Evolutionary conservation across 768 basidiomycete species (phyloP), one percentile per base, ranked within the genome.

Genomic region (Hericium alpestre): DNA sequence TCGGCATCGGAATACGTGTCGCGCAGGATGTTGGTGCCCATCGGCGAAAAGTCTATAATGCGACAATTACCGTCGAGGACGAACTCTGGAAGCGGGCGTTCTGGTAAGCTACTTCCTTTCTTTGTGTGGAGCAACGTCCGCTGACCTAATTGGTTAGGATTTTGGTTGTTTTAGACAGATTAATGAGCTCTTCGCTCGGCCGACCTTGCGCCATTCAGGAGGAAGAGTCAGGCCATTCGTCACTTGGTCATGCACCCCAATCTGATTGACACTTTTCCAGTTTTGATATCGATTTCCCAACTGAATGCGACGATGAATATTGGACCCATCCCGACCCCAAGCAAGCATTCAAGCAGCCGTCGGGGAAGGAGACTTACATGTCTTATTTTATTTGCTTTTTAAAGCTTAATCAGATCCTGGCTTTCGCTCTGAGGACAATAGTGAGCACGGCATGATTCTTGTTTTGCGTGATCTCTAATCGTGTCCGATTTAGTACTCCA

Each of bases 21-120:
- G 80, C 83, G 1, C 83, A 89, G 65, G 89, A 93, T 60, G 79
- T 89, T 40, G 83, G 90, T 27, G 84, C 81, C 1, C 90, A 92
- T 67, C 73, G 82, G 37, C 73, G 74, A 57, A 72, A 67, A 58
- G 69, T 74, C 16, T 71, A 76, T 27, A 72, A 70, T 54, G 60
- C 65, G 12, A 59, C 65, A 8, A 74, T 74, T 11, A 76, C 71
- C 11, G 69, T 73, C 6, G 84, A 90, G 60, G 78, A 84, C 55
- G 88, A 92, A 66, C 73, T 86, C 20, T 87, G 86, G 81, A 87
- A 87, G 65, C 78, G 84, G 22, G 80, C 78, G 8, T 84, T 84
- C 62, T 85, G 82, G 81, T 79, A 63, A 15, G 70, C 49, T 39
- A 27, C 22, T 25, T 3, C 43, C 11, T 32, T 0, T 1, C 6